Evolutionary conservation across 2,329 filamentous ascomycete species (phyloP), one percentile per base, ranked within the genome.

Genomic region (Epichloe uncinata): DNA sequence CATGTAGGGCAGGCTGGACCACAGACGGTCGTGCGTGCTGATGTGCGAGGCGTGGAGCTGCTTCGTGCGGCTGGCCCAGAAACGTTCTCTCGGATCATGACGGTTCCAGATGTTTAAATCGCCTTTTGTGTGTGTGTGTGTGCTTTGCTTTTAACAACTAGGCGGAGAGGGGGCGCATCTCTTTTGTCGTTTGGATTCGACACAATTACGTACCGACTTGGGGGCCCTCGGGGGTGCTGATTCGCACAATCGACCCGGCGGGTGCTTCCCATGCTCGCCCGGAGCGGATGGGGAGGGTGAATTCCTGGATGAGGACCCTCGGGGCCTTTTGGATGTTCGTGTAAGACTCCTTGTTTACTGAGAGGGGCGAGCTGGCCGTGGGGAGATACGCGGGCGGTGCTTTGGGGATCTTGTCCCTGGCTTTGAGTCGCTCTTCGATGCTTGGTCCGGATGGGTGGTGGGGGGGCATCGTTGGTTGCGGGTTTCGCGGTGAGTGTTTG

Each of bases 21-120:
- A 93, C 5, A 94, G 70, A 1, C 86, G 74, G 66, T 93, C 85
- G 47, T 81, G 75, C 0, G 79, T 79, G 0, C 73, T 75, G 42
- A 94, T 77, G 62, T 94, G 87, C 2, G 82, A 82, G 13, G 82
- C 78, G 57, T 94, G 85, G 16, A 94, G 74, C 63, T 94, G 87
- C 51, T 82, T 76, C 12, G 87, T 93, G 37, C 87, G 77, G 1
- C 79, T 73, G 1, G 87, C 87, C 87, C 87, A 94, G 70, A 94
- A 87, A 41, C 81, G 75, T 63, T 94, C 87, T 13, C 85, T 78
- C 0, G 86, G 84, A 63, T 93, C 89, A 54, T 81, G 69, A 5
- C 74, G 72, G 58, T 84, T 87, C 85, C 85, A 94, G 58, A 93
- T 75, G 63, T 94, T 94, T 18, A 93, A 69, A 58, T 93, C 87